Evolutionary conservation across 352 stramenopile genomes (phyloP).

Genomic region (Phytophthora macrochlamydospora): DNA sequence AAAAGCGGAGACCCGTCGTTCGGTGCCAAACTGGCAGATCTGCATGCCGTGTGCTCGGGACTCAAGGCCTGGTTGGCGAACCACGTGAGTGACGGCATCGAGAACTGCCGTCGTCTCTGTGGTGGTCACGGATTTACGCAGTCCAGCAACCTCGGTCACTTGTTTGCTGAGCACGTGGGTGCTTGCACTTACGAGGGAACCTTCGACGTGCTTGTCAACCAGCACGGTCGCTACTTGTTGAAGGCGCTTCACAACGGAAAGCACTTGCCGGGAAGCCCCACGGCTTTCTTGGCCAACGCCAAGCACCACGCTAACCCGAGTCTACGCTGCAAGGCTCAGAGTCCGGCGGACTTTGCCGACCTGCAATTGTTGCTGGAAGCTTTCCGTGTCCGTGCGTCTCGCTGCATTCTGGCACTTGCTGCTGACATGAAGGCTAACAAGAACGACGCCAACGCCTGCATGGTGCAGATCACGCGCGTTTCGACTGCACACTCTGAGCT

Average conservation of each 20-base stretch:
- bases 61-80: slow-evolving; percentile 30
- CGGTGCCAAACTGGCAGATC: slow-evolving; percentile 14
- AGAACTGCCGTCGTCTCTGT: slow-evolving; percentile 27
- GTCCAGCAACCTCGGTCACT: slow-evolving; percentile 21
- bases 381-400: slow-evolving; percentile 34
- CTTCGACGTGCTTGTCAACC: slow-evolving; percentile 50
- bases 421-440: slow-evolving; percentile 37
- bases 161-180: slow-evolving; percentile 31
- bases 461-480: neutral
- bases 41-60: slow-evolving; percentile 28
- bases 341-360: slow-evolving; percentile 31
- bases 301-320: slow-evolving; percentile 31
- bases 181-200: slow-evolving; percentile 45
- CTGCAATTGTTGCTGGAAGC: slow-evolving; percentile 29
- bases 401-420: slow-evolving; percentile 24
- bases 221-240: slow-evolving; percentile 41
- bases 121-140: slow-evolving; percentile 27
- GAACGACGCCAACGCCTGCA: slow-evolving; percentile 2
- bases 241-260: slow-evolving; percentile 28
- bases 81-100: slow-evolving; percentile 31
- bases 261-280: slow-evolving; percentile 6
- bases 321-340: slow-evolving; percentile 30
- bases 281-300: slow-evolving; percentile 30
- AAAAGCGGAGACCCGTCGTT: slow-evolving; percentile 25
- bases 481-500: neutral